Percentiles rank a stretch among this genome's conserved stretches.
Conservation (phyloP, 2,329 filamentous ascomycete species). For the Phialophora tarda region DNA sequence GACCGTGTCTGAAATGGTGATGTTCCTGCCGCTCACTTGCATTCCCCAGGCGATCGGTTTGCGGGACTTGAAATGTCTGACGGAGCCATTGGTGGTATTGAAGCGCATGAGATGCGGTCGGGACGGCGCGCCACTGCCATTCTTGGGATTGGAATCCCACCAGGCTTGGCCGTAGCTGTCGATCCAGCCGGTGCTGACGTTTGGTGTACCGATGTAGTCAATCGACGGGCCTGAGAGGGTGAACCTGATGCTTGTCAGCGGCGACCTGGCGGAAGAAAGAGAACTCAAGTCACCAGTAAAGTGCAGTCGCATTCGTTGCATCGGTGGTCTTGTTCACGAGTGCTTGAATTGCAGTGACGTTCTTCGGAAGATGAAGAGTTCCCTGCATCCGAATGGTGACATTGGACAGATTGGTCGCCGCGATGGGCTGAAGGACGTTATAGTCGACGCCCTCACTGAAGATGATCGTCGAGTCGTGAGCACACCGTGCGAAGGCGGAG, state of each 20-base stretch:
- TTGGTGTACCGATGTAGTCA: conserved; percentile 45
- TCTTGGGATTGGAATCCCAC: conserved; percentile 53
- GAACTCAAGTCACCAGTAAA: conserved; percentile 46
- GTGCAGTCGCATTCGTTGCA: conserved; percentile 40
- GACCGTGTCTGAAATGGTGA: conserved; percentile 49
- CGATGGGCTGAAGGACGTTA: conserved; percentile 51
- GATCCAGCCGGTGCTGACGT: conserved; percentile 53
- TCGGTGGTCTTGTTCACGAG: conserved; percentile 45
- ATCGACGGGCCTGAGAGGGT: conserved; percentile 44
- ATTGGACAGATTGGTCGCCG: conserved; percentile 50
- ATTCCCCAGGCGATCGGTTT: conserved; percentile 55
- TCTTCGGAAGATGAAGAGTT: conserved; percentile 52
- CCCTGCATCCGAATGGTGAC: conserved; percentile 52
- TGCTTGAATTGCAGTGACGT: conserved; percentile 48
- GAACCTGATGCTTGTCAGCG: conserved; percentile 22
- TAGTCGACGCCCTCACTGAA: conserved; percentile 52
- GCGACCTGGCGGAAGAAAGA: not conserved
- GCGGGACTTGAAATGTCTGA: conserved; percentile 50
- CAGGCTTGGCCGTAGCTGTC: conserved; percentile 54
- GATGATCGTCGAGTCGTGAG: conserved; percentile 44
- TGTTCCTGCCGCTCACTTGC: conserved; percentile 48
- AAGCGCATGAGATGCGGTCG: conserved; percentile 52
- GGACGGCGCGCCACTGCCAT: conserved; percentile 47
- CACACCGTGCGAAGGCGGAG: conserved; percentile 47
- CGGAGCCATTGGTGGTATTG: conserved; percentile 46